These are phyloP conservation scores for Cladorrhinum sp. DNA, from an alignment of 2,329 filamentous ascomycete species.

Conservation along the genomic window DNA sequence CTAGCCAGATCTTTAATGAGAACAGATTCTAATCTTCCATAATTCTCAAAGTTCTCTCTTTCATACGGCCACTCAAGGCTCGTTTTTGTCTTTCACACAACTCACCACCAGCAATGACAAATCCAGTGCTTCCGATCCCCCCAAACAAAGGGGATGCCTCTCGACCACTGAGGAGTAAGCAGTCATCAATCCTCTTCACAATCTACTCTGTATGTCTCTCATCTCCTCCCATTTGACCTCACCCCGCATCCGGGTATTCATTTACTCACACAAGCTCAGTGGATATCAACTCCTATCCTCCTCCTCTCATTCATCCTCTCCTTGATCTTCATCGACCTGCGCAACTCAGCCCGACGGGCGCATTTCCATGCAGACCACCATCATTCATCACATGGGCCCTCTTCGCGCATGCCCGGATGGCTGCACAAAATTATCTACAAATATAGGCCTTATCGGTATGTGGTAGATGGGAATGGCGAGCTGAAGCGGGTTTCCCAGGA, in stretches of 20 bases:
- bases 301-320: constrained; percentile 65
- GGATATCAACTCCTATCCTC: constrained; percentile 58
- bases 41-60: too few species aligned
- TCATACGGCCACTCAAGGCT: background rate
- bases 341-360: constrained; percentile 50
- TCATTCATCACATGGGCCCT: background rate
- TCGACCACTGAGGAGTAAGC: background rate
- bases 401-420: constrained; percentile 37
- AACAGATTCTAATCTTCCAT: too few species aligned
- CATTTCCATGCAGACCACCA: constrained; percentile 33
- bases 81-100: too few species aligned
- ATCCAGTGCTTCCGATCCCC: background rate
- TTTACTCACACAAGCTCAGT: constrained; percentile 26
- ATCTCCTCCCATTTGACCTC: background rate
- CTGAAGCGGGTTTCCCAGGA: too few species aligned
- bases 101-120: background rate
- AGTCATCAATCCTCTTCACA: background rate
- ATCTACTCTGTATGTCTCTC: background rate
- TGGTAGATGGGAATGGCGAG: constrained; percentile 4
- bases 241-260: background rate
- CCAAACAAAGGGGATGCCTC: background rate
- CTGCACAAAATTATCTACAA: constrained; percentile 42
- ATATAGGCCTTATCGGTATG: constrained; percentile 39
- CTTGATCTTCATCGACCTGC: constrained; percentile 59
- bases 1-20: too few species aligned